A percentile compares a stretch with the other conserved stretches of the same genome.
phyloP scores from a whole-genome alignment of 169 alveolate species.

The Plasmodium reichenowi region DNA sequence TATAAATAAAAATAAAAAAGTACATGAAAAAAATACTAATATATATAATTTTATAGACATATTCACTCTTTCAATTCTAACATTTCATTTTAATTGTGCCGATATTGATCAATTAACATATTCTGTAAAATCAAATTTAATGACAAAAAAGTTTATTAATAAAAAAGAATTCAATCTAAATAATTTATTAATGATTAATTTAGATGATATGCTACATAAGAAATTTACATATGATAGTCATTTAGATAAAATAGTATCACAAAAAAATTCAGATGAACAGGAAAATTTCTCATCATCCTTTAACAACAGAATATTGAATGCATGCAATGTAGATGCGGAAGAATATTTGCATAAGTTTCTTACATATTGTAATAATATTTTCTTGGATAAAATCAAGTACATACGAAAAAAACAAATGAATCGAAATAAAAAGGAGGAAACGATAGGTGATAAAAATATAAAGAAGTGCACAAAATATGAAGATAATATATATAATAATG shows the following conservation, averaged over 20 bases:
- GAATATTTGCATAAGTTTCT: constrained; percentile 21
- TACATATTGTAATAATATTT: constrained; percentile 21
- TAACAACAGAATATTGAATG: background rate
- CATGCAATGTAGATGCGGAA: constrained; percentile 15
- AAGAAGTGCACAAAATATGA: no score
- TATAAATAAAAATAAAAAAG: no score
- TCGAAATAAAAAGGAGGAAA: background rate
- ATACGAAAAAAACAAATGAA: constrained; percentile 2
- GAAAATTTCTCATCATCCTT: background rate
- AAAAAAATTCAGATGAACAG: background rate
- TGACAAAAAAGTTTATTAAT: background rate
- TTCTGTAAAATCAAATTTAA: background rate
- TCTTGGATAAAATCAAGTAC: background rate
- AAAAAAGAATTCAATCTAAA: background rate
- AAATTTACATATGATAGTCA: constrained; percentile 47
- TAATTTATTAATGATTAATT: constrained; percentile 6
- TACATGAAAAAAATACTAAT: background rate
- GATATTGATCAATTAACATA: constrained; percentile 59
- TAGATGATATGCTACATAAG: constrained; percentile 15
- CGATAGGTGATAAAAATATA: no score
- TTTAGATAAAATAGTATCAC: constrained; percentile 17
- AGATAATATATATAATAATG: no score
- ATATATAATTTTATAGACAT: constrained; percentile 2
- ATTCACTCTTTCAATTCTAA: constrained; percentile 27
- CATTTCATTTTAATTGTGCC: constrained; percentile 49